Percentiles rank a stretch among this genome's conserved stretches.
These are phyloP conservation scores for Samsoniella hepiali DNA, from an alignment of 2,329 filamentous ascomycete species.

Conservation along the genomic window DNA sequence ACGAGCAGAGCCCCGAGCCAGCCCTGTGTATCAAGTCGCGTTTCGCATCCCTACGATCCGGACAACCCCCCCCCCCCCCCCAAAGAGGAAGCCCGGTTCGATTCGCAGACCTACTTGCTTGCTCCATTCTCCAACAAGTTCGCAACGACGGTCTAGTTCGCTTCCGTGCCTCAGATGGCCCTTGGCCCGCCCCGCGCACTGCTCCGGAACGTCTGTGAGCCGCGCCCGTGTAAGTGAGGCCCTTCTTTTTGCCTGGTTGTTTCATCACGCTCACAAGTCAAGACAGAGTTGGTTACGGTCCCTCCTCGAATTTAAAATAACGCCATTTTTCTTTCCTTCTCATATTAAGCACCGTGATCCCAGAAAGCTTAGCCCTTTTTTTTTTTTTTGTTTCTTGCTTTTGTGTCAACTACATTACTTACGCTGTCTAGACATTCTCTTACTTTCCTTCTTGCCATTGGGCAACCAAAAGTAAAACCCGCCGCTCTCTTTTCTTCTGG, in stretches of 20 bases:
- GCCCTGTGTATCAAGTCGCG: conserved; percentile 5
- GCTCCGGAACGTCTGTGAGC: conserved; percentile 8
- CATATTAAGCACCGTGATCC: background rate
- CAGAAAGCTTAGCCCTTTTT: background rate
- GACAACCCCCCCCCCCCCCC: background rate
- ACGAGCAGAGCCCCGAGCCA: background rate
- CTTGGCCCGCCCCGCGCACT: background rate
- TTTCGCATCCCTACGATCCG: background rate
- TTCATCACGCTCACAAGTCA: background rate
- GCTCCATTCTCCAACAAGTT: no score
- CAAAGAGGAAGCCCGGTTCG: no score
- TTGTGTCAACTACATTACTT: background rate
- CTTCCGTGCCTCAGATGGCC: conserved; percentile 1
- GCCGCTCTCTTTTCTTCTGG: background rate
- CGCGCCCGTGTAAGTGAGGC: conserved; percentile 8
- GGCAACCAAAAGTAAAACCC: background rate
- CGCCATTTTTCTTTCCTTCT: background rate
- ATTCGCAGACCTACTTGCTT: background rate
- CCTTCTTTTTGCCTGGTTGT: conserved; percentile 16
- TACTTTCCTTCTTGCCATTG: background rate
- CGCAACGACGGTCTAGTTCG: background rate
- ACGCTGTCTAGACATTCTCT: background rate
- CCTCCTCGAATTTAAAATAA: background rate
- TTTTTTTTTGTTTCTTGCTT: background rate
- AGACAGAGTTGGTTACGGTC: background rate